These are phyloP conservation scores for Sabuloglossum arenarium DNA, from an alignment of 495 filamentous ascomycete genomes.

Conservation along the genomic window DNA sequence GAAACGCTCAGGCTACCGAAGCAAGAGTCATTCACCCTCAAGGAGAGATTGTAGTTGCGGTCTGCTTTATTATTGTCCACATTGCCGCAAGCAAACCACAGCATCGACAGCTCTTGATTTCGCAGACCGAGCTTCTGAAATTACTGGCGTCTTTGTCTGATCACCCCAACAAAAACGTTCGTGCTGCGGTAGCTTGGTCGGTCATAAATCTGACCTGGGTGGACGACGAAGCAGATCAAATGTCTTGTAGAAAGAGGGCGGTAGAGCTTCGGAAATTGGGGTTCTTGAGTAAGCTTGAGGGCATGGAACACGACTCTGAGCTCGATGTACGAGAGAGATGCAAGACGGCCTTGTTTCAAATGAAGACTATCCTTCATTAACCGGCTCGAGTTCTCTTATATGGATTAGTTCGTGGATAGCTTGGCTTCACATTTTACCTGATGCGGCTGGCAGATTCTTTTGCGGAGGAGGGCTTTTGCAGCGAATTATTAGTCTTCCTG, in stretches of 20 bases:
- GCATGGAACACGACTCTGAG: slow-evolving; percentile 50
- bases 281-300: slow-evolving; percentile 41
- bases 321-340: slow-evolving; percentile 66
- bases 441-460: background rate
- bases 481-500: background rate
- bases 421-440: background rate
- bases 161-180: slow-evolving; percentile 47
- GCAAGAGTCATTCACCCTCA: slow-evolving; percentile 28
- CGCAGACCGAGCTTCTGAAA: slow-evolving; percentile 33
- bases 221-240: slow-evolving; percentile 45
- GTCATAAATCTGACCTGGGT: slow-evolving; percentile 65
- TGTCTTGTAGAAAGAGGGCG: slow-evolving; percentile 40
- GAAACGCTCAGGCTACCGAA: background rate
- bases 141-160: slow-evolving; percentile 35
- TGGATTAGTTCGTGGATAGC: background rate
- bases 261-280: slow-evolving; percentile 48
- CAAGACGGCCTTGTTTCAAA: slow-evolving; percentile 53
- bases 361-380: slow-evolving; percentile 17
- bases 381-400: background rate
- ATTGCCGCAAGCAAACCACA: slow-evolving; percentile 58
- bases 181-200: slow-evolving; percentile 56
- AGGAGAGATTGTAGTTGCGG: slow-evolving; percentile 49
- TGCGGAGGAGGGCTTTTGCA: background rate
- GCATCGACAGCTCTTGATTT: slow-evolving; percentile 56
- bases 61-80: slow-evolving; percentile 62